Percentiles rank a stretch among this genome's conserved stretches.
phyloP scores from a whole-genome alignment of 768 basidiomycete species.

The Hericium alpestre region DNA sequence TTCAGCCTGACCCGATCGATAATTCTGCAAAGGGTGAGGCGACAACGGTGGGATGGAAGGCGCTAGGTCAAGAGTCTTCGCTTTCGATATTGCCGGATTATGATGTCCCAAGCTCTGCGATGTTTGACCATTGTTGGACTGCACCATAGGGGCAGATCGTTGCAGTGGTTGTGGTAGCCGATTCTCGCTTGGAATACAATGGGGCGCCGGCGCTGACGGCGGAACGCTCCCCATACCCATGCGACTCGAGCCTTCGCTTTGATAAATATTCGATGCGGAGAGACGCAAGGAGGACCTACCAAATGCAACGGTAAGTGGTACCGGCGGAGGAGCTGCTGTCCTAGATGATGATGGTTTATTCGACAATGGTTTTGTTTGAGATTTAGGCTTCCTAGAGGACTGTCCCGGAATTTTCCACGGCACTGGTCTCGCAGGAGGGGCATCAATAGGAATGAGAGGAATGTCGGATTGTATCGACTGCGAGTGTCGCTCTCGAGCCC shows the following conservation, averaged over 20 bases:
- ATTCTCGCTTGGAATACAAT: background rate
- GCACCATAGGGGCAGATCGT: background rate
- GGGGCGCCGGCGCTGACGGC: background rate
- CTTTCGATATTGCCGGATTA: background rate
- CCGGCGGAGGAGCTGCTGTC: background rate
- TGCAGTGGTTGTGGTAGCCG: background rate
- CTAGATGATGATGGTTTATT: background rate
- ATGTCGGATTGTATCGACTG: background rate
- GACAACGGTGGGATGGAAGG: background rate
- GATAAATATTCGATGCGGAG: background rate
- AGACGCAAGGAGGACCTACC: background rate
- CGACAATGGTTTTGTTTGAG: background rate
- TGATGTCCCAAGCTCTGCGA: no score
- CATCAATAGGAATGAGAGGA: background rate
- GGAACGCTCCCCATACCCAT: background rate
- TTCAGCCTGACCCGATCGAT: background rate
- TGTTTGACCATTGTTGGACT: no score
- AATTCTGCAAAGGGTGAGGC: background rate
- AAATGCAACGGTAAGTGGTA: background rate
- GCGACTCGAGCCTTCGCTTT: background rate
- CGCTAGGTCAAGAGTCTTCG: background rate
- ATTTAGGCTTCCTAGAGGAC: background rate
- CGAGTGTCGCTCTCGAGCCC: background rate
- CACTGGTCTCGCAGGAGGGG: background rate
- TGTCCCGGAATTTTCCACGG: no score